Evolutionary conservation across 805 yeast species (phyloP).

Genomic region (Phaffomyces thermotolerans): DNA sequence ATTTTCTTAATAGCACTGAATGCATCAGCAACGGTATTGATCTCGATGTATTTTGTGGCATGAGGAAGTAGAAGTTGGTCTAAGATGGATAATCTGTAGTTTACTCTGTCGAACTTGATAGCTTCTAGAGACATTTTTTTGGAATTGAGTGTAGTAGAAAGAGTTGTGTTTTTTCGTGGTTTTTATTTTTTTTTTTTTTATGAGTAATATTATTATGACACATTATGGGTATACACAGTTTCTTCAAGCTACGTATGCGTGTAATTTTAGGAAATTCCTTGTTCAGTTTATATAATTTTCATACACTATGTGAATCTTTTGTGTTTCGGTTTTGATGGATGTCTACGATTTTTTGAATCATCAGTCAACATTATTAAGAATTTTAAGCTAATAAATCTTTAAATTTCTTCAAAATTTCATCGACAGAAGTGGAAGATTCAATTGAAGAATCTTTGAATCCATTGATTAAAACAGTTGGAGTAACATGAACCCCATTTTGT

Average conservation of each 20-base stretch:
- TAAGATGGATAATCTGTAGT: conserved; percentile 47
- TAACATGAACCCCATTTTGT: conserved; percentile 75
- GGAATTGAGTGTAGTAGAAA: no score
- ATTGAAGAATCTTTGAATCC: conserved; percentile 54
- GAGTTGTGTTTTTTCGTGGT: no score
- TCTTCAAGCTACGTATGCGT: no score
- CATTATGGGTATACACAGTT: no score
- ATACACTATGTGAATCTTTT: no score
- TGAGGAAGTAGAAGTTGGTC: conserved; percentile 85
- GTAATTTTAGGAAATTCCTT: no score
- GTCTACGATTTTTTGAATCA: no score
- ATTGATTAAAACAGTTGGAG: conserved; percentile 70
- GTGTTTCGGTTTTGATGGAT: no score
- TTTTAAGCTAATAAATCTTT: neutral
- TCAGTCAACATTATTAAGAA: no score
- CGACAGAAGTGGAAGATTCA: conserved; percentile 54
- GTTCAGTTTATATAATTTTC: no score
- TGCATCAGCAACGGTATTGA: conserved; percentile 65
- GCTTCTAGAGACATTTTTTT: conserved; percentile 53
- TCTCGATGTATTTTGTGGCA: conserved; percentile 57
- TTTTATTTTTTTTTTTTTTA: no score
- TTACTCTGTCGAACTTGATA: conserved; percentile 50
- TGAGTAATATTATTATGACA: no score
- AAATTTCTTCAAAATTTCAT: conserved; percentile 27
- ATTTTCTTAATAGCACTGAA: conserved; percentile 75